These are phyloP conservation scores for Cystobasidium slooffiae DNA, from an alignment of 1,284 basidiomycete genomes.

Conservation along the genomic window DNA sequence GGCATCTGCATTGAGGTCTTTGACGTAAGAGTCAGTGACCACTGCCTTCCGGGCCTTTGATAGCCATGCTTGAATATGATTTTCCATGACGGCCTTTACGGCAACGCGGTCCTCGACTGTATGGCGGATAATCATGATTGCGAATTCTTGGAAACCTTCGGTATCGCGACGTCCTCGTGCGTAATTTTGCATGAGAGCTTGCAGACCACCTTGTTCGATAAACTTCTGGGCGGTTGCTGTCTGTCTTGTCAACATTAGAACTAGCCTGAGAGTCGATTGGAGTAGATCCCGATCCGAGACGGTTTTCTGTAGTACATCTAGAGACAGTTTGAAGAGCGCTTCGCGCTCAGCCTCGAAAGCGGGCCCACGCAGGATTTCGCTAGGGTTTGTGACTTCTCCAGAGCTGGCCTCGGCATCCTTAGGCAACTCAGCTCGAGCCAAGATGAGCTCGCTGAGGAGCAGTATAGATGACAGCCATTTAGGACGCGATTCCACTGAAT, in stretches of 20 bases:
- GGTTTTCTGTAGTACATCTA: slow-evolving; percentile 68
- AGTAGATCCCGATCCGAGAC: slow-evolving; percentile 75
- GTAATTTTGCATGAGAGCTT: slow-evolving; percentile 63
- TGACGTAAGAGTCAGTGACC: slow-evolving; percentile 75
- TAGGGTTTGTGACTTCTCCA: slow-evolving; percentile 64
- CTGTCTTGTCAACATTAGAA: slow-evolving; percentile 80
- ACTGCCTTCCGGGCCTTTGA: slow-evolving; percentile 57
- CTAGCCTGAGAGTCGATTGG: slow-evolving; percentile 74
- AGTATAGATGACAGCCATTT: slow-evolving; percentile 83
- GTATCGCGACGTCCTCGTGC: slow-evolving; percentile 55
- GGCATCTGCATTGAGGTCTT: slow-evolving; percentile 77
- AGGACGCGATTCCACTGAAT: slow-evolving; percentile 59
- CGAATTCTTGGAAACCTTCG: slow-evolving; percentile 75
- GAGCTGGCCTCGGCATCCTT: slow-evolving; percentile 66
- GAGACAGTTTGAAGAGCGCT: slow-evolving; percentile 72
- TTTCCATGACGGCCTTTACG: slow-evolving; percentile 74
- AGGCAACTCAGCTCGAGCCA: slow-evolving; percentile 69
- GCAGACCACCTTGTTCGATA: slow-evolving; percentile 68
- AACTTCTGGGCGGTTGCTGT: slow-evolving; percentile 67
- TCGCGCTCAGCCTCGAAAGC: slow-evolving; percentile 66
- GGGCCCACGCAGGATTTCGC: slow-evolving; percentile 62
- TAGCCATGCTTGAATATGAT: slow-evolving; percentile 66
- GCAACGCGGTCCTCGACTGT: slow-evolving; percentile 76
- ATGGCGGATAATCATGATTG: slow-evolving; percentile 86
- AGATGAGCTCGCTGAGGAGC: slow-evolving; percentile 77